A percentile compares a stretch with the other conserved stretches of the same genome.
Evolutionary conservation across 768 basidiomycete species (phyloP).

Genomic region (Psilocybe azurescens): DNA sequence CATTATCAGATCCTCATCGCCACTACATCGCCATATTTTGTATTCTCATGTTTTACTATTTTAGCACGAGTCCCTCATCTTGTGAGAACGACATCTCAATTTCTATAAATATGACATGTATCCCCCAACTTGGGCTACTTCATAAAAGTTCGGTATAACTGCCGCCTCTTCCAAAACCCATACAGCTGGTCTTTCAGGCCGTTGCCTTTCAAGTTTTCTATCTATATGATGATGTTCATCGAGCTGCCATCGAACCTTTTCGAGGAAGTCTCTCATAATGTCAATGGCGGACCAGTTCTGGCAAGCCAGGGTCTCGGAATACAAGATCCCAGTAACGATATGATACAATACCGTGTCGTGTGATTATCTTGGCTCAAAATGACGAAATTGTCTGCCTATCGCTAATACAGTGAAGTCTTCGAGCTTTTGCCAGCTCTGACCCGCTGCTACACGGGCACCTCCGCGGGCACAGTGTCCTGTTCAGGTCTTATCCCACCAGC

Average conservation of each 20-base stretch:
- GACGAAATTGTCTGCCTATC: neutral
- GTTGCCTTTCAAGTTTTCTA: neutral
- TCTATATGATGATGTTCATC: no score
- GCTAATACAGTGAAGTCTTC: neutral
- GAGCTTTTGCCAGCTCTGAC: neutral
- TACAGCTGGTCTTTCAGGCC: neutral
- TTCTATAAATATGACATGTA: slow-evolving; percentile 4
- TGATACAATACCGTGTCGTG: neutral
- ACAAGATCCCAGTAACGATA: no score
- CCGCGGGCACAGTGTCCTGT: neutral
- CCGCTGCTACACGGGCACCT: no score
- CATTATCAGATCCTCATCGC: neutral
- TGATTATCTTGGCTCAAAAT: slow-evolving; percentile 1
- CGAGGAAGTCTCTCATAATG: no score
- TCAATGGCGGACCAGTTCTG: no score
- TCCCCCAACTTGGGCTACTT: slow-evolving; percentile 6
- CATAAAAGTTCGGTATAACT: neutral
- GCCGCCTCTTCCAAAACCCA: neutral
- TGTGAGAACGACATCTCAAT: neutral
- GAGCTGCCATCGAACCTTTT: no score
- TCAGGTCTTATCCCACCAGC: neutral
- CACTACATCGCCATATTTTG: neutral
- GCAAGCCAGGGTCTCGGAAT: no score
- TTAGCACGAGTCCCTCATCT: neutral
- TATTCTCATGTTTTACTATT: neutral